A percentile compares a stretch with the other conserved stretches of the same genome.
Conservation (phyloP, 139 green algal species). For the Gonium pectorale region DNA sequence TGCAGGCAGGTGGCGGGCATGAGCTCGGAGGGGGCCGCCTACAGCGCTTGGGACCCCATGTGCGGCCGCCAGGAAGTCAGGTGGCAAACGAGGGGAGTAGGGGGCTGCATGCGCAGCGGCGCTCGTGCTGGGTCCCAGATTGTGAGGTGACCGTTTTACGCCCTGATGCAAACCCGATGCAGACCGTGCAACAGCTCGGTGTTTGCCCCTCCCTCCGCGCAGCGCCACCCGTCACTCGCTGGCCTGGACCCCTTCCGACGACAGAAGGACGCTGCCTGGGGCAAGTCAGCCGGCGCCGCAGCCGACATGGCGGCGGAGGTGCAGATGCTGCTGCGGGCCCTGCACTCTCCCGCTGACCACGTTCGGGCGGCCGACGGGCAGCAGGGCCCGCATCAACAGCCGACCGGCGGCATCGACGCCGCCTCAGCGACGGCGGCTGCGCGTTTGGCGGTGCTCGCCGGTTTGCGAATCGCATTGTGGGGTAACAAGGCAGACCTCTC, state of each 20-base stretch:
- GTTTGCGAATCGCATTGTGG: slow-evolving; percentile 50
- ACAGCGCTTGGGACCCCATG: no score
- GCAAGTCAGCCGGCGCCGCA: slow-evolving; percentile 33
- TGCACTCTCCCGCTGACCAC: no score
- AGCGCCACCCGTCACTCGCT: not conserved
- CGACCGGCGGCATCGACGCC: not conserved
- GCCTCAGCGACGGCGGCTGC: not conserved
- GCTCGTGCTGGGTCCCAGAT: no score
- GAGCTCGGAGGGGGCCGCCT: no score
- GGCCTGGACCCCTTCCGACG: slow-evolving; percentile 42
- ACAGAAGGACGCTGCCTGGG: slow-evolving; percentile 49
- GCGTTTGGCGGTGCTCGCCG: not conserved
- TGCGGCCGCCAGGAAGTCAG: no score
- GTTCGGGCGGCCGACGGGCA: not conserved
- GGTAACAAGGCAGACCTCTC: slow-evolving; percentile 69
- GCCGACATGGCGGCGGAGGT: slow-evolving; percentile 18
- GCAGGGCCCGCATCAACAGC: not conserved
- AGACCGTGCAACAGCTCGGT: no score
- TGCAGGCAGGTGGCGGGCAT: slow-evolving; percentile 42
- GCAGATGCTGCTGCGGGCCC: not conserved
- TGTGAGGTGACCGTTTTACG: no score
- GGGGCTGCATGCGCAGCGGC: no score
- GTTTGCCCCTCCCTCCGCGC: no score
- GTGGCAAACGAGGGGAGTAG: no score
- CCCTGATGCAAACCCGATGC: no score